phyloP scores from a whole-genome alignment of 495 filamentous ascomycete species.

The Penicillium psychrofluorescens region DNA sequence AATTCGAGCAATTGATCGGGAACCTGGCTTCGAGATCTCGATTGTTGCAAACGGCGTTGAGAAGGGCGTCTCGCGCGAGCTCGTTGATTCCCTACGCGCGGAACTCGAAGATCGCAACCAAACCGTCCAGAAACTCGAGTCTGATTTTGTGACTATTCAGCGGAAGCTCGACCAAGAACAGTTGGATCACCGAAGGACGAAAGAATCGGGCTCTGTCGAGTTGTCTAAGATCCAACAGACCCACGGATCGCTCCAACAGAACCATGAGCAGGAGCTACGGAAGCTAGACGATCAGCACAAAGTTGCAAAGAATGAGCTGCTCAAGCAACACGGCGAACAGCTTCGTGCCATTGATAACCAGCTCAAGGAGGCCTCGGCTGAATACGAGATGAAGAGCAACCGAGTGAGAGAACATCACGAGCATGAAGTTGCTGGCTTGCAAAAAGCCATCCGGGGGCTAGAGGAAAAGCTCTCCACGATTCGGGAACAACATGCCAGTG shows the following conservation, averaged over 20 bases:
- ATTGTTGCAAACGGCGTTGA: slow-evolving; percentile 70
- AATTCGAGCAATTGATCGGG: slow-evolving; percentile 80
- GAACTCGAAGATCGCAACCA: slow-evolving; percentile 69
- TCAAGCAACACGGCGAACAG: slow-evolving; percentile 41
- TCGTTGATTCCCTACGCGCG: slow-evolving; percentile 73
- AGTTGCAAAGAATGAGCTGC: slow-evolving; percentile 36
- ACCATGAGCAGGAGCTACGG: slow-evolving; percentile 55
- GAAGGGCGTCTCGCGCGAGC: slow-evolving; percentile 74
- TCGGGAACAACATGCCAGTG: slow-evolving; percentile 42
- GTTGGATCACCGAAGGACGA: slow-evolving; percentile 63
- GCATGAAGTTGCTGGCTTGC: slow-evolving; percentile 55
- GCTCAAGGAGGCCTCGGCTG: slow-evolving; percentile 41
- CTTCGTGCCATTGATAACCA: slow-evolving; percentile 41
- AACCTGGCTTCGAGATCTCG: slow-evolving; percentile 78
- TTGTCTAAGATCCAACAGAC: slow-evolving; percentile 57
- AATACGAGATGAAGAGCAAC: slow-evolving; percentile 39
- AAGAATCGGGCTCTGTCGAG: slow-evolving; percentile 60
- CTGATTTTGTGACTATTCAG: slow-evolving; percentile 57
- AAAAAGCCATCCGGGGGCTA: slow-evolving; percentile 46
- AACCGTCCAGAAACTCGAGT: slow-evolving; percentile 60
- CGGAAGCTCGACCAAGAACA: slow-evolving; percentile 70
- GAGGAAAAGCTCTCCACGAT: slow-evolving; percentile 49
- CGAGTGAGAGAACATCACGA: slow-evolving; percentile 47
- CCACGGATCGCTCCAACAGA: slow-evolving; percentile 63
- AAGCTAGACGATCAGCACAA: slow-evolving; percentile 57